Conservation (phyloP, 225 moss, liverwort and hornwort species). For the Marchantia paleacea region DNA sequence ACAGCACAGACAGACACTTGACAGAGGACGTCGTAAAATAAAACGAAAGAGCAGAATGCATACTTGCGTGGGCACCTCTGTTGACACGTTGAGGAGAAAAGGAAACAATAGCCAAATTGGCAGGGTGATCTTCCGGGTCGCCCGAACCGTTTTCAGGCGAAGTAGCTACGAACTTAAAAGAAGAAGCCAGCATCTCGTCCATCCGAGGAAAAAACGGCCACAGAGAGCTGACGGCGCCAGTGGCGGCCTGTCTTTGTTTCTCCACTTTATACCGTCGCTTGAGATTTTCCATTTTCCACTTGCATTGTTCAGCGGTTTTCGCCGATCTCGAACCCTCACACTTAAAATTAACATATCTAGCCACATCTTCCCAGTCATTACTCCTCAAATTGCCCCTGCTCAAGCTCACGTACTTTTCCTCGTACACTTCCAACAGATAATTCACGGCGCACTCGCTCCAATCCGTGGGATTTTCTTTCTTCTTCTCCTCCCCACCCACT, state of each 20-base stretch:
- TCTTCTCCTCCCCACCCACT: slow-evolving; percentile 45
- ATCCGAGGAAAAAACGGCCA: slow-evolving; percentile 55
- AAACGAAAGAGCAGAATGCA: background rate
- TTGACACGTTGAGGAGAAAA: slow-evolving; percentile 42
- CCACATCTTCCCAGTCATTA: slow-evolving; percentile 91
- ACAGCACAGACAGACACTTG: no score
- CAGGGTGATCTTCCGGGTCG: slow-evolving; percentile 40
- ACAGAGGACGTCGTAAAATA: background rate
- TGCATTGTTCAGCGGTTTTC: slow-evolving; percentile 94
- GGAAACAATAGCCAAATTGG: slow-evolving; percentile 29
- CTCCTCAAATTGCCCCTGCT: slow-evolving; percentile 84
- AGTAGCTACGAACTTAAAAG: slow-evolving; percentile 49
- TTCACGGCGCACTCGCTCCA: slow-evolving; percentile 92
- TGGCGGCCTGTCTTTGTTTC: slow-evolving; percentile 52
- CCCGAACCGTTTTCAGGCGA: slow-evolving; percentile 54
- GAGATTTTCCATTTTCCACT: slow-evolving; percentile 96
- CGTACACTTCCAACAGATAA: slow-evolving; percentile 80
- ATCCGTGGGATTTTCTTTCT: slow-evolving; percentile 62
- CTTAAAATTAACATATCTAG: slow-evolving; percentile 76
- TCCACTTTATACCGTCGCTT: slow-evolving; percentile 90
- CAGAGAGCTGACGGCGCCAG: slow-evolving; percentile 49
- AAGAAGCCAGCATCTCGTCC: slow-evolving; percentile 52
- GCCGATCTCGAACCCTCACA: slow-evolving; percentile 76
- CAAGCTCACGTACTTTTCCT: slow-evolving; percentile 83
- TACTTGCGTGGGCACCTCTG: slow-evolving; percentile 40